Evolutionary conservation across 1,284 basidiomycete species (phyloP).

Genomic region (Kwoniella shivajii): DNA sequence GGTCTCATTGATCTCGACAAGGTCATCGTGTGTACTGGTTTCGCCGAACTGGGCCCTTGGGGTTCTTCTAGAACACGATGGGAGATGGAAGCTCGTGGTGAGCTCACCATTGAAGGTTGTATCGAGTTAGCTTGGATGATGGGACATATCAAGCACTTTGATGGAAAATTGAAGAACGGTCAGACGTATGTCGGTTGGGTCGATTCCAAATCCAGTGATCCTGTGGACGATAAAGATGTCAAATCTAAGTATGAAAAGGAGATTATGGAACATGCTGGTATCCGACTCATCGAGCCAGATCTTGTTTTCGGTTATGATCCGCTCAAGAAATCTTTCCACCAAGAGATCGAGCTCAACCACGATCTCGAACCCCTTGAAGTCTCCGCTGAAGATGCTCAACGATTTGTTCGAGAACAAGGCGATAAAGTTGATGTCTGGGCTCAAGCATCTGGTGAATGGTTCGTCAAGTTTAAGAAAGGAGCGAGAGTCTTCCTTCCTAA

Average conservation of each 20-base stretch:
- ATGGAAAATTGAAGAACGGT: slow-evolving; percentile 91
- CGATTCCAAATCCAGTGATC: slow-evolving; percentile 88
- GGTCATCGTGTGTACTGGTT: slow-evolving; percentile 93
- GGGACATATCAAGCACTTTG: slow-evolving; percentile 97
- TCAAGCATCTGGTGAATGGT: slow-evolving; percentile 87
- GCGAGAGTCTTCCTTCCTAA: slow-evolving; percentile 92
- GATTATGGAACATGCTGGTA: slow-evolving; percentile 88
- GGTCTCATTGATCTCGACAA: slow-evolving; percentile 93
- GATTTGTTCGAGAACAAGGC: slow-evolving; percentile 95
- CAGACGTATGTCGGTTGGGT: slow-evolving; percentile 97
- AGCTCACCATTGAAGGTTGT: slow-evolving; percentile 93
- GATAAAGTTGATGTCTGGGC: slow-evolving; percentile 96
- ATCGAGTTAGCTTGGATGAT: slow-evolving; percentile 99
- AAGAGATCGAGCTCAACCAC: slow-evolving; percentile 95
- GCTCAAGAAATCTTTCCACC: slow-evolving; percentile 93
- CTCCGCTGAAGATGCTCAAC: slow-evolving; percentile 83
- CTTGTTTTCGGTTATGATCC: slow-evolving; percentile 97
- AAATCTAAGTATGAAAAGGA: slow-evolving; percentile 93
- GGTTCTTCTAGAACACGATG: slow-evolving; percentile 97
- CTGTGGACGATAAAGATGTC: slow-evolving; percentile 98
- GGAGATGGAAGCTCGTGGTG: slow-evolving; percentile 96
- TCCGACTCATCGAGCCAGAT: slow-evolving; percentile 95
- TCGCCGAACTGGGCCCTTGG: slow-evolving; percentile 98
- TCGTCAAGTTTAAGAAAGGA: slow-evolving; percentile 98
- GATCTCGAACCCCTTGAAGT: slow-evolving; percentile 96